Conservation (phyloP, 257 asterid species). For the Solanum etuberosum region DNA sequence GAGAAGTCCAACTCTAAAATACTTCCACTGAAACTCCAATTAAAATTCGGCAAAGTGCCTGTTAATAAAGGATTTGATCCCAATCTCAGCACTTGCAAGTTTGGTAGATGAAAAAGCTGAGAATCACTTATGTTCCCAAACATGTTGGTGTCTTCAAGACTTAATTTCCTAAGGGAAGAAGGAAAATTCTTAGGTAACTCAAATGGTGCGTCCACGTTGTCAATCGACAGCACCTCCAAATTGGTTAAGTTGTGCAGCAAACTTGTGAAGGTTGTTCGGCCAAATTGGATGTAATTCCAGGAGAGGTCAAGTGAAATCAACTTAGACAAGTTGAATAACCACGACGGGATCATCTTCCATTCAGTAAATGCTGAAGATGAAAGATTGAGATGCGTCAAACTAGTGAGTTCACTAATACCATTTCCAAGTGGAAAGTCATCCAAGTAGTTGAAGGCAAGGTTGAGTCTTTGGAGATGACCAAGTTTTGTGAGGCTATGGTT, state of each 20-base stretch:
- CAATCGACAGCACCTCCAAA: not conserved
- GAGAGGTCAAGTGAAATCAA: not conserved
- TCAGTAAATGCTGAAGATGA: not conserved
- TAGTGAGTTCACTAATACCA: not conserved
- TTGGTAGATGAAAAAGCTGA: too few relatives aligned
- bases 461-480: not conserved
- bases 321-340: not conserved
- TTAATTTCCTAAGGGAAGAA: not conserved
- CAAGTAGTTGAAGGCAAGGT: not conserved
- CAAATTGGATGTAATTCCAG: not conserved
- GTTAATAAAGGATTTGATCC: accelerated
- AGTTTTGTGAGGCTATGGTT: not conserved
- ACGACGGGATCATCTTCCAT: not conserved
- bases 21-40: too few relatives aligned
- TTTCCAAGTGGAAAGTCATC: not conserved
- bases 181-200: not conserved
- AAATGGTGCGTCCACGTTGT: not conserved
- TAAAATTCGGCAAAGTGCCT: too few relatives aligned
- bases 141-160: not conserved
- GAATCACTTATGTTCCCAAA: not conserved
- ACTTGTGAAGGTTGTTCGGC: not conserved
- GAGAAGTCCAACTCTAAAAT: too few relatives aligned
- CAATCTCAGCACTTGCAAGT: too few relatives aligned
- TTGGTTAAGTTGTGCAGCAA: not conserved
- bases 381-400: not conserved